Evolutionary conservation across 768 basidiomycete genomes (phyloP), one percentile per base, ranked within the genome.

Genomic region (Tephrocybe sp.): DNA sequence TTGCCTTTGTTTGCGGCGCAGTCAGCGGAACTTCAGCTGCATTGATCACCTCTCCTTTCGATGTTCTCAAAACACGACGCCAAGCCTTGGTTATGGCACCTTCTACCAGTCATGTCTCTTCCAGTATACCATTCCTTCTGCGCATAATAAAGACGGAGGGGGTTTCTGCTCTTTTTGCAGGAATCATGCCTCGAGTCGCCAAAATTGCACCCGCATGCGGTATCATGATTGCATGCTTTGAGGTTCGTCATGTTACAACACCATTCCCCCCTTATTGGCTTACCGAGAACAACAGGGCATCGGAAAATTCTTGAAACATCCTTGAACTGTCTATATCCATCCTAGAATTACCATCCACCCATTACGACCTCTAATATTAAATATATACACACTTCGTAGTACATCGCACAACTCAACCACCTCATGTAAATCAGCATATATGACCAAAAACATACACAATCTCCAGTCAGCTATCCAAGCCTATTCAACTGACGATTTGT

Each of bases 181-280:
- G 97, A 0, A 69, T 92, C 32, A 67, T 84, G 7, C 96, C 96
- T 43, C 84, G 97, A 31, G 84, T 95, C 44, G 92, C 84, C 35
- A 99, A 98, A 69, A 96, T 97, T 54, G 92, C 92, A 9, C 97
- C 97, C 31, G 97, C 96, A 34, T 99, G 97, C 68, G 96, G 96
- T 19, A 87, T 99, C 57, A 98, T 98, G 96, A 97, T 98, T 64
- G 84, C 90, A 48, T 94, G 87, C 66, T 98, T 87, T 64, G 95
- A 98, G 83, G 94, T 84, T 57, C 25, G 79, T 69, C 18, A 9
- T 30, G 7, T 15, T 4, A 8, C 16, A n/a, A 21, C 9, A 31
- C 13, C 1, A 36, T 19, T 16, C 31, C 45, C 28, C n/a, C 44
- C 49, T 22, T 30, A 21, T 48, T 32, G 38, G 39, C 49, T 67